Conservation (phyloP, 1,284 basidiomycete species). For the Marasmius fiardii region DNA sequence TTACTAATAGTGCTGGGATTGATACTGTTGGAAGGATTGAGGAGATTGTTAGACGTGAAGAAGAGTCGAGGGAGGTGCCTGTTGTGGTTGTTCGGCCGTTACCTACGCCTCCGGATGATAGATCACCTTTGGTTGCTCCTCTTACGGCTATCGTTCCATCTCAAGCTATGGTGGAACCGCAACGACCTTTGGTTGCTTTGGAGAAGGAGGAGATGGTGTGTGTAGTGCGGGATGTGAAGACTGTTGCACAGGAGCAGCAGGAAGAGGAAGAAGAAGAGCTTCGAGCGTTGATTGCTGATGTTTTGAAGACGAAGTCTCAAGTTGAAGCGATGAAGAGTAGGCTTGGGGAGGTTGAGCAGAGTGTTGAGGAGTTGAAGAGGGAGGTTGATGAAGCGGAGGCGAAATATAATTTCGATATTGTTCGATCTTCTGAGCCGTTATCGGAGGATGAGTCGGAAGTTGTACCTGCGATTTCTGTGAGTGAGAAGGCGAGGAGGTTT, state of each 20-base stretch:
- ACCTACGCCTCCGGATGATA: not conserved
- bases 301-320: conserved; percentile 22
- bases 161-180: not conserved
- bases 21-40: not conserved
- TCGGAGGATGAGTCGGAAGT: not conserved
- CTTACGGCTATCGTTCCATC: not conserved
- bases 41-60: not conserved
- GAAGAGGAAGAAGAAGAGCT: conserved; percentile 17
- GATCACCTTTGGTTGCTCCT: not conserved
- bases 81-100: not conserved
- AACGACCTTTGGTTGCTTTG: not conserved
- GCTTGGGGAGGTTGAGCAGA: not conserved
- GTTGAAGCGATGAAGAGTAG: conserved; percentile 25
- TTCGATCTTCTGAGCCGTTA: not conserved
- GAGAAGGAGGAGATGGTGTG: not conserved
- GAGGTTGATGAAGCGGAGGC: conserved; percentile 13
- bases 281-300: conserved; percentile 27
- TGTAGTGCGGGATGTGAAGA: not conserved
- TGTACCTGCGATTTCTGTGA: not conserved
- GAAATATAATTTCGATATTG: conserved; percentile 8
- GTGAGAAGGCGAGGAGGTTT: conserved; percentile 8
- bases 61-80: not conserved
- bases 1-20: not conserved
- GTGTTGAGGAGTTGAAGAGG: not conserved
- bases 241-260: not conserved